Percentiles rank a stretch among this genome's conserved stretches.
phyloP scores from a whole-genome alignment of 495 filamentous ascomycete genomes.

The Neohortaea acidophila region DNA sequence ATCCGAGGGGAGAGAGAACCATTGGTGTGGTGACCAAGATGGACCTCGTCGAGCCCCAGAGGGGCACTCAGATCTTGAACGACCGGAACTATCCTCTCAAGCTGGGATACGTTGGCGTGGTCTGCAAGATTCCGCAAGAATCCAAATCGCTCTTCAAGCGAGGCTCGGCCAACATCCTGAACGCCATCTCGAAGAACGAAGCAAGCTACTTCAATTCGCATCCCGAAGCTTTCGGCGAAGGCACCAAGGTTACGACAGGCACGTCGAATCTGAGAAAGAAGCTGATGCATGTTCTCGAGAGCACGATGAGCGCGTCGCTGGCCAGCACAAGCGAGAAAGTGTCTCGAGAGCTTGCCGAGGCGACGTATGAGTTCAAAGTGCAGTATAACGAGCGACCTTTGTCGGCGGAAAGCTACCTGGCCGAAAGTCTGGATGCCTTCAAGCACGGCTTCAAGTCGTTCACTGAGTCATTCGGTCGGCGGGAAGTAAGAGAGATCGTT shows the following conservation, averaged over 20 bases:
- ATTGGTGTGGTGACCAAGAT: constrained; percentile 99
- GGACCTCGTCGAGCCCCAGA: constrained; percentile 80
- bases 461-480: constrained; percentile 72
- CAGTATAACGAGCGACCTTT: constrained; percentile 96
- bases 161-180: constrained; percentile 66
- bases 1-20: constrained; percentile 86
- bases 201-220: constrained; percentile 74
- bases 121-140: constrained; percentile 62
- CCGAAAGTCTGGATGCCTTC: constrained; percentile 85
- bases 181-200: constrained; percentile 75
- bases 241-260: constrained; percentile 58
- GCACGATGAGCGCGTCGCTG: constrained; percentile 87
- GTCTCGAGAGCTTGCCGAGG: constrained; percentile 87
- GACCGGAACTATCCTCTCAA: constrained; percentile 90
- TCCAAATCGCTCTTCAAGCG: constrained; percentile 64
- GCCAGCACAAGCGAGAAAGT: constrained; percentile 80
- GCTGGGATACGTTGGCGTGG: constrained; percentile 93
- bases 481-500: constrained; percentile 73
- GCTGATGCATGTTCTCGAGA: constrained; percentile 90
- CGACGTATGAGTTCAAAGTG: constrained; percentile 97
- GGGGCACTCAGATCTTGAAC: constrained; percentile 59
- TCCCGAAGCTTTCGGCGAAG: constrained; percentile 59
- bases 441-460: constrained; percentile 97
- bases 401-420: constrained; percentile 89
- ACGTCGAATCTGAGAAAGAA: constrained; percentile 81